Base-by-base conservation (phyloP, 306 rosid genomes). In the Cicer yamashitae region DNA sequence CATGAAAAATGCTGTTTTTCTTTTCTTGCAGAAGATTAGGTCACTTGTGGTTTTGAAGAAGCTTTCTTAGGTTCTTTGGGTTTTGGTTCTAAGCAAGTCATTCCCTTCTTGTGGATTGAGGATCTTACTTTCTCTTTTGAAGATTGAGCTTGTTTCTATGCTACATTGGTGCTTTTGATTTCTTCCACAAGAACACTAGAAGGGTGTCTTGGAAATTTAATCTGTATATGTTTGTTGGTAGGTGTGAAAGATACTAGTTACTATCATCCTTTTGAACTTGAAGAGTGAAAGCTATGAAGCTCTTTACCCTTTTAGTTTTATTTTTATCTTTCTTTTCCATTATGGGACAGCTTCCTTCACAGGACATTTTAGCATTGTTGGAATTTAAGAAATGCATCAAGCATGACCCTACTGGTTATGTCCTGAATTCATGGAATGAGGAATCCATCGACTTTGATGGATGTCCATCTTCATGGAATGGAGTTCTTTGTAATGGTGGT, bases 401-500 rank as follows among this genome's bases (percentile, higher is more conserved):
- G 90, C 97, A 91, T 83, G 99, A 96, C 78, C 99, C 99, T 41
- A 88, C 91, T 40, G 94, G 97, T 20, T 90, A 81, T 89, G 97
- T 96, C 15, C 80, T 92, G 53, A 88, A 66, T 81, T 96, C 99
- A 10, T 96, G 99, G 99, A 96, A 92, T 76, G 99, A 96, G 48
- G 99, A 92, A 78, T 96, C 99, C 59, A 92, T 96, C 67, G 99
- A 96, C 84, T 96, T 92, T 46, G 57, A 96, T 88, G 99, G 99
- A 66, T 96, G 99, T 64, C 99, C 99, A 40, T 82, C 97, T 88
- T 92, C 98, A 20, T 96, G 99, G 99, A 89, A 92, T 81, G 99
- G 99, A 14, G 83, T 96, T 76, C 80, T 89, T 22, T 96, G 99
- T 70, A 96, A 90, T 60, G 96, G 92, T 45, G 98, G 94, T 70